Percentiles rank a stretch among this genome's conserved stretches.
Conservation (phyloP, 306 rosid species). For the Alnus glutinosa region DNA sequence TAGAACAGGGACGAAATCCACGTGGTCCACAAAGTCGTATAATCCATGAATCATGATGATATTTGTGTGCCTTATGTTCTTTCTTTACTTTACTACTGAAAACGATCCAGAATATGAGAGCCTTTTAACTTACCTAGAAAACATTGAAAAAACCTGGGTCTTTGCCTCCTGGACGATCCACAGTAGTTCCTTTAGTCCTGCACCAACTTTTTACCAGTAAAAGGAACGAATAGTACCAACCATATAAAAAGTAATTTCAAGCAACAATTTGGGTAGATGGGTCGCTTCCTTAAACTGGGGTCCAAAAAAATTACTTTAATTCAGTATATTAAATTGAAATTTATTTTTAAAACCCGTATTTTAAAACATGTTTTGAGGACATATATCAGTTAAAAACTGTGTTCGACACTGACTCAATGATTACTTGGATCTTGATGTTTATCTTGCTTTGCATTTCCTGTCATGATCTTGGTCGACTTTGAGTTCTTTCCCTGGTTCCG, state of each 20-base stretch:
- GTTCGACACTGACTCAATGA: too few species aligned
- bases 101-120: background rate
- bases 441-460: background rate
- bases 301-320: too few species aligned
- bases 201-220: background rate
- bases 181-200: constrained; percentile 16
- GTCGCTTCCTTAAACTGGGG: too few species aligned
- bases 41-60: background rate
- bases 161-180: constrained; percentile 13
- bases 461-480: background rate
- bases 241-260: background rate
- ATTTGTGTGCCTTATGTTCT: background rate
- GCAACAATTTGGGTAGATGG: background rate
- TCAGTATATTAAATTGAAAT: too few species aligned
- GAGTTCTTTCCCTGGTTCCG: background rate
- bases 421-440: background rate
- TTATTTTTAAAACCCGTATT: too few species aligned
- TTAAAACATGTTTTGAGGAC: too few species aligned
- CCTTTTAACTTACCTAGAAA: constrained; percentile 3
- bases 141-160: background rate
- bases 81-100: background rate
- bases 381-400: too few species aligned
- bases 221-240: background rate
- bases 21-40: background rate
- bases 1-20: background rate